Base-by-base conservation (phyloP, 2,329 filamentous ascomycete species). In the Didymella sp. region DNA sequence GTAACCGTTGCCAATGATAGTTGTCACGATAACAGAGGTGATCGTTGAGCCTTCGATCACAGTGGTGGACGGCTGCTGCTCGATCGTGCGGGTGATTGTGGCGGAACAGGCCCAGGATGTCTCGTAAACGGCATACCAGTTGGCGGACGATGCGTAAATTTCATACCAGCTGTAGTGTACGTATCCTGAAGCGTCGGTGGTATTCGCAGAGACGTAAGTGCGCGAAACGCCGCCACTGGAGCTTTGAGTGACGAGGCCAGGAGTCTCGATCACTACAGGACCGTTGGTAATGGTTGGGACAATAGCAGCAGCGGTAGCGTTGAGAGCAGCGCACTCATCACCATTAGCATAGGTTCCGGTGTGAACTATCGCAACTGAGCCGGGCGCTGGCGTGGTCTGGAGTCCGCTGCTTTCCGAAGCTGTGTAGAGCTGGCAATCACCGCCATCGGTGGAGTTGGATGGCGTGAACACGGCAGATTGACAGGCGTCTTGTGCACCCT, bases 81-180 rank as follows among this genome's bases (percentile, higher is more conserved):
- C 62, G 25, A 71, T 65, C 1, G 69, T 72, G 15, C 56, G 63
- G 8, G 65, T 62, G 37, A 67, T 48, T 4, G 58, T 59, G 25
- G 57, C 45, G 9, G 67, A 68, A 40, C 70, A 72, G 9, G 64
- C 58, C 67, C 70, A 73, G 1, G 64, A 62, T 1, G 67, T 69
- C 15, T 49, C 56, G 33, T 69, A 73, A 1, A 68, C 63, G 8
- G 56, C 69, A 41, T 48, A 66, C 70, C 70, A 74, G 13, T 56
- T 65, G 21, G 63, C 68, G 1, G 69, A 72, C 4, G 72, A 73
- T 6, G 63, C 67, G 28, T 64, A 69, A 0, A 66, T 30, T 6
- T 62, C 51, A 42, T 59, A 66, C 66, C 68, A 72, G 43, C 59
- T 67, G 51, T 56, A 72, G 45, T 64, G 59, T 13, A 66, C 58